Evolutionary conservation across 2,329 filamentous ascomycete species (phyloP), one percentile per base, ranked within the genome.

Genomic region (Geosmithia flava): DNA sequence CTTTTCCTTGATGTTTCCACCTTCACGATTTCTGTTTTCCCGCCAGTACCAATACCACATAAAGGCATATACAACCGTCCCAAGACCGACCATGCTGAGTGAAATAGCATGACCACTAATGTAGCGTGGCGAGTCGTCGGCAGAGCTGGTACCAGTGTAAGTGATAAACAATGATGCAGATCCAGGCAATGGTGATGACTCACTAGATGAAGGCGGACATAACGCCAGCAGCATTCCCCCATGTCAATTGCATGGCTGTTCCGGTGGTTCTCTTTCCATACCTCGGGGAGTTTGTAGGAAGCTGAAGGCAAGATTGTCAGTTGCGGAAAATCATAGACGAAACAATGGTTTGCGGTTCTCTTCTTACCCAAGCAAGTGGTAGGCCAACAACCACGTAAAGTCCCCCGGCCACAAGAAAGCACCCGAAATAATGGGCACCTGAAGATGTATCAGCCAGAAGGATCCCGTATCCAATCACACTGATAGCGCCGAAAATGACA

Each of bases 261-360:
- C 82, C 83, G 0, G 82, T 84, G 0, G 83, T 84, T 33, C 85
- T 70, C 62, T 89, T 90, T 10, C 84, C 85, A 54, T 88, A 89
- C 8, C 85, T 71, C 1, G 86, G 85, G 15, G 76, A 74, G 51
- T 88, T 89, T 17, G 75, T 80, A 0, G 83, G 75, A 40, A 83
- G 55, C 64, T 66, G 7, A 19, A 55, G 58, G 52, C 50, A 66
- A 3, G 33, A 37, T 13, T 37, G 23, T 27, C 23, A 27, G 8
- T 27, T 27, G 23, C 23, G 23, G 23, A 27, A 27, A 4, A 27
- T 27, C 23, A 8, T 27, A 27, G 23, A 8, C 8, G 4, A 27
- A 27, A 27, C n/a, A n/a, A n/a, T n/a, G 8, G 23, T 8, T 27
- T 27, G 23, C 8, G 23, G 8, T 27, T 27, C 8, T 4, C 8